Evolutionary conservation across 805 yeast species (phyloP).

Genomic region (Monosporozyma solicola): DNA sequence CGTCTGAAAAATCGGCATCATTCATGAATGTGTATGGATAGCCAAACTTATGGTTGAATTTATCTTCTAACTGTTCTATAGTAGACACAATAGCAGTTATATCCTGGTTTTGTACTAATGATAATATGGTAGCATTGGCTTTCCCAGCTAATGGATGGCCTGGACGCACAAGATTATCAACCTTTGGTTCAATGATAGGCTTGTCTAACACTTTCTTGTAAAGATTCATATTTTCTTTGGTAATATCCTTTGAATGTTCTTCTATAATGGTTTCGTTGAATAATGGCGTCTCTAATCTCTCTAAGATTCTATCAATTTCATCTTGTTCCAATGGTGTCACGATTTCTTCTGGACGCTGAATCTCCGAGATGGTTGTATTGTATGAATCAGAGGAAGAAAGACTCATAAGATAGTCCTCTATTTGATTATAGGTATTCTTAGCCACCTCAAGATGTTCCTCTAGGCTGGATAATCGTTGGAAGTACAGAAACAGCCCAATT

Average conservation of each 20-base stretch:
- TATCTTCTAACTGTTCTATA: slow-evolving; percentile 50
- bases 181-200: slow-evolving; percentile 42
- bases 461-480: background rate
- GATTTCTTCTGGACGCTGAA: background rate
- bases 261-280: slow-evolving; percentile 4
- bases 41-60: slow-evolving; percentile 58
- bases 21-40: slow-evolving; percentile 79
- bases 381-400: background rate
- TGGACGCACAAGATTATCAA: slow-evolving; percentile 26
- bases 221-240: slow-evolving; percentile 29
- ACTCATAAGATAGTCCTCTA: background rate
- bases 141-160: slow-evolving; percentile 22
- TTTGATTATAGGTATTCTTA: background rate
- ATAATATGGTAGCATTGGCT: slow-evolving; percentile 71
- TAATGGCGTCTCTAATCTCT: slow-evolving; percentile 17
- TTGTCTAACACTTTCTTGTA: slow-evolving; percentile 32
- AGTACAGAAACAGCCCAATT: background rate
- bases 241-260: slow-evolving; percentile 8
- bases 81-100: slow-evolving; percentile 39
- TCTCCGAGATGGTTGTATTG: background rate
- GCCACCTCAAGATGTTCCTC: background rate
- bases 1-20: slow-evolving; percentile 54
- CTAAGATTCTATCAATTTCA: slow-evolving; percentile 2
- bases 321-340: background rate
- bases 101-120: slow-evolving; percentile 67